phyloP scores from a whole-genome alignment of 2,329 filamentous ascomycete species.

The Venturia effusa region DNA sequence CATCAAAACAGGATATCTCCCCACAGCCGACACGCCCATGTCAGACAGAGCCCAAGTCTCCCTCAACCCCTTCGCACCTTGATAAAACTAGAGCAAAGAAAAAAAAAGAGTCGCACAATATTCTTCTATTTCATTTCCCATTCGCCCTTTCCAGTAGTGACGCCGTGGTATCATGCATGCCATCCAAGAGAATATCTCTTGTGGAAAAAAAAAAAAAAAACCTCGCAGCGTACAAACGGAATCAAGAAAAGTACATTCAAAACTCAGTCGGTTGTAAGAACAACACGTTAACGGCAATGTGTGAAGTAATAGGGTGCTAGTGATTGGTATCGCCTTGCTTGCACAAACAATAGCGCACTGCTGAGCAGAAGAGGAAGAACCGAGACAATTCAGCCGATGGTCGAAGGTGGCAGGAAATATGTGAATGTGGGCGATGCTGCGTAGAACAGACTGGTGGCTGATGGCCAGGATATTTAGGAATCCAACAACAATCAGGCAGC shows the following conservation, averaged over 20 bases:
- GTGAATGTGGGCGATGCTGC: not conserved
- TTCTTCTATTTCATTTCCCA: not conserved
- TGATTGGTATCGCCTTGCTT: not conserved
- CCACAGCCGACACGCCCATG: not conserved
- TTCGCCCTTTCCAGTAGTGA: constrained; percentile 1
- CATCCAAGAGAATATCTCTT: not conserved
- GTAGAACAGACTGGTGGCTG: not conserved
- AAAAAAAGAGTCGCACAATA: not conserved
- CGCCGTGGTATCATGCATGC: constrained; percentile 6
- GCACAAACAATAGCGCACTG: not conserved
- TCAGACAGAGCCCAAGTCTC: not conserved
- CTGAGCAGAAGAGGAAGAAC: not conserved
- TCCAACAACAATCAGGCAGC: not conserved
- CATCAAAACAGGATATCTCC: not conserved
- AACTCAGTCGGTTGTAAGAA: not conserved
- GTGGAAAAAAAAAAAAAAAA: not conserved
- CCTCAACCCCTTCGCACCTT: not conserved
- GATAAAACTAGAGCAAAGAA: not conserved
- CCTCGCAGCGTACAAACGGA: not conserved
- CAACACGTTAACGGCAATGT: not conserved
- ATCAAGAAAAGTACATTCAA: not conserved
- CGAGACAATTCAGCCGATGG: not conserved
- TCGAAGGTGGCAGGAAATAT: not conserved
- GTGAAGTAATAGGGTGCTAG: not conserved
- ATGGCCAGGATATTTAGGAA: not conserved